Percentiles rank a stretch among this genome's conserved stretches.
These are phyloP conservation scores for Hanseniaspora hatyaiensis DNA, from an alignment of 805 yeast species.

Conservation along the genomic window DNA sequence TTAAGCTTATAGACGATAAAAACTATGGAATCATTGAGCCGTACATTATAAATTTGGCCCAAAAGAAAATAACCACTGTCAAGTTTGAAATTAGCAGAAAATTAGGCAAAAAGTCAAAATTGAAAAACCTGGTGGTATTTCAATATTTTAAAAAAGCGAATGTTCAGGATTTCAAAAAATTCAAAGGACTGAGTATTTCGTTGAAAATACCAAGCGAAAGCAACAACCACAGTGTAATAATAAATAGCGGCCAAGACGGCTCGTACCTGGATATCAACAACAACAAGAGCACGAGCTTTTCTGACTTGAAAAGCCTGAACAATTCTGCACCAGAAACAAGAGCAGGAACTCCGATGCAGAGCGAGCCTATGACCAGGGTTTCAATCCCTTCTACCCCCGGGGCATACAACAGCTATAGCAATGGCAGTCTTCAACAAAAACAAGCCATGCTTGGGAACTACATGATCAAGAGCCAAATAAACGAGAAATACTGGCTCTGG, in stretches of 20 bases:
- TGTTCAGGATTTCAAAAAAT: constrained; percentile 10
- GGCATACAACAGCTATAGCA: not conserved
- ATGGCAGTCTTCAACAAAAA: not conserved
- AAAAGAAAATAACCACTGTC: not conserved
- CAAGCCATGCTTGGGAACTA: not conserved
- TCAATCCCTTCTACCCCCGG: constrained; percentile 13
- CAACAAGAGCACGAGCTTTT: not conserved
- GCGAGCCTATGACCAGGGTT: constrained; percentile 14
- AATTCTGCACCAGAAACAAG: not conserved
- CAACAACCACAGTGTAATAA: not conserved
- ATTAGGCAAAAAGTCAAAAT: not conserved
- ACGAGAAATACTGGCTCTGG: constrained; percentile 22
- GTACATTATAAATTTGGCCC: constrained; percentile 1
- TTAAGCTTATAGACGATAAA: not conserved
- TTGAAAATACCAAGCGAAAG: not conserved
- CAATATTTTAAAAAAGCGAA: constrained; percentile 14
- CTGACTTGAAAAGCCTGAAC: not conserved
- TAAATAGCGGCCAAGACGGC: not conserved
- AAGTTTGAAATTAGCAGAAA: constrained; percentile 3
- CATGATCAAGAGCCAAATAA: constrained; percentile 6
- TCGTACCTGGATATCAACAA: not conserved
- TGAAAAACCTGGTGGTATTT: constrained; percentile 9
- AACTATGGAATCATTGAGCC: not conserved
- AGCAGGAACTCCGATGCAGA: not conserved
- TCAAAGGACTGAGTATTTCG: constrained; percentile 12